Conservation (phyloP, 768 basidiomycete genomes). For the Candolleomyces aberdarensis region DNA sequence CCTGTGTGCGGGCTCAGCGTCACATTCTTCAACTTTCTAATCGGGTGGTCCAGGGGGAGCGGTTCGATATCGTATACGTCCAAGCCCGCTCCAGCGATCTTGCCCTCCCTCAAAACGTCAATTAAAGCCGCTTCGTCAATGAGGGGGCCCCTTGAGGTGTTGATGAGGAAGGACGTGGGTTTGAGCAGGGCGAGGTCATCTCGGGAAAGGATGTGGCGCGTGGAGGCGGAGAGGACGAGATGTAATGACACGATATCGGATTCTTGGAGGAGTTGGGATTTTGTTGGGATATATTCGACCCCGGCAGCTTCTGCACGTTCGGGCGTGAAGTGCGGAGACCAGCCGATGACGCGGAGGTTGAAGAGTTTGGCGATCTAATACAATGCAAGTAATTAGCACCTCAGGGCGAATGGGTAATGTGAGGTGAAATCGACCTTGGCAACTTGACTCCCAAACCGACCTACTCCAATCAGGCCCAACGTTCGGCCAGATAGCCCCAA, state of each 20-base stretch:
- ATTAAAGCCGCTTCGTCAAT: constrained; percentile 59
- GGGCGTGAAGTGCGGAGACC: constrained; percentile 60
- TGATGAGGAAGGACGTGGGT: constrained; percentile 56
- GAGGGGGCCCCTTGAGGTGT: constrained; percentile 56
- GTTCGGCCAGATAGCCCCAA: constrained; percentile 52
- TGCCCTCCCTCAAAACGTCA: constrained; percentile 18
- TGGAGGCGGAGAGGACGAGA: constrained; percentile 51
- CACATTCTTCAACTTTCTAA: constrained; percentile 50
- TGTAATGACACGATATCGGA: constrained; percentile 65
- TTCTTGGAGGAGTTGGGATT: constrained; percentile 48
- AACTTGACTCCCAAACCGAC: constrained; percentile 51
- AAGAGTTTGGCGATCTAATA: constrained; percentile 56
- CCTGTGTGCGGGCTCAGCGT: constrained; percentile 62
- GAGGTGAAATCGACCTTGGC: constrained; percentile 34
- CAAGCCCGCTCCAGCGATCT: constrained; percentile 56
- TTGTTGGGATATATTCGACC: constrained; percentile 44
- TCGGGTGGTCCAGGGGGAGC: constrained; percentile 51
- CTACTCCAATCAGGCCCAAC: constrained; percentile 60
- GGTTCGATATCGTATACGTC: constrained; percentile 70
- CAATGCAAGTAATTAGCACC: background rate
- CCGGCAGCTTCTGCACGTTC: constrained; percentile 43
- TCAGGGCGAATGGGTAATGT: background rate
- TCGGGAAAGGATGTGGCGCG: constrained; percentile 43
- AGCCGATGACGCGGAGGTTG: constrained; percentile 56
- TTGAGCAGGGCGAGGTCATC: constrained; percentile 54